phyloP scores from a whole-genome alignment of 768 basidiomycete genomes.

The Lactarius deliciosus region DNA sequence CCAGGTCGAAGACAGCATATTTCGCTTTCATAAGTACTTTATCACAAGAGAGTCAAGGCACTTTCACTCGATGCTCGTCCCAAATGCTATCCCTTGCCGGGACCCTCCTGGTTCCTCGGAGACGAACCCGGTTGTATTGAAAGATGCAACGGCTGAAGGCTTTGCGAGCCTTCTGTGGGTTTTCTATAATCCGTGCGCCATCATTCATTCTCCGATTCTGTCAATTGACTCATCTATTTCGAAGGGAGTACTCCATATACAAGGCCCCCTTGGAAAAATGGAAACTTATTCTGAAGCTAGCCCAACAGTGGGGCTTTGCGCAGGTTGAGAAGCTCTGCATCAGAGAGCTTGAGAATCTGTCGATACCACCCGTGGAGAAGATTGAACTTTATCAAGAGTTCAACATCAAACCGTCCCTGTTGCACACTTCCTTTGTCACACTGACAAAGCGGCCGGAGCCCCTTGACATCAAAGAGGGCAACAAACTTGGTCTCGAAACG shows the following conservation, averaged over 20 bases:
- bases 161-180: conserved; percentile 36
- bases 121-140: conserved; percentile 34
- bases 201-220: conserved; percentile 26
- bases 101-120: conserved; percentile 34
- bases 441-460: conserved; percentile 53
- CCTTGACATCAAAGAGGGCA: conserved; percentile 53
- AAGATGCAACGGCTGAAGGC: conserved; percentile 31
- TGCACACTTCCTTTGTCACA: conserved; percentile 52
- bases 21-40: conserved; percentile 60
- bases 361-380: conserved; percentile 50
- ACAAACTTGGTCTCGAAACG: conserved; percentile 56
- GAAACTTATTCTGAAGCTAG: conserved; percentile 52
- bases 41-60: conserved; percentile 59
- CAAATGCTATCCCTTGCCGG: conserved; percentile 29
- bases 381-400: conserved; percentile 57
- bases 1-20: conserved; percentile 57
- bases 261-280: conserved; percentile 51
- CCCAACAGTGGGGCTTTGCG: conserved; percentile 54
- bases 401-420: conserved; percentile 46
- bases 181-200: conserved; percentile 38
- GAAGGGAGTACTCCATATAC: conserved; percentile 57
- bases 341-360: conserved; percentile 49
- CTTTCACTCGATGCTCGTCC: conserved; percentile 38
- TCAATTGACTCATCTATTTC: conserved; percentile 30
- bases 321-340: conserved; percentile 52